Evolutionary conservation across 2,329 filamentous ascomycete genomes (phyloP), one percentile per base, ranked within the genome.

Genomic region (Colletotrichum sp.): DNA sequence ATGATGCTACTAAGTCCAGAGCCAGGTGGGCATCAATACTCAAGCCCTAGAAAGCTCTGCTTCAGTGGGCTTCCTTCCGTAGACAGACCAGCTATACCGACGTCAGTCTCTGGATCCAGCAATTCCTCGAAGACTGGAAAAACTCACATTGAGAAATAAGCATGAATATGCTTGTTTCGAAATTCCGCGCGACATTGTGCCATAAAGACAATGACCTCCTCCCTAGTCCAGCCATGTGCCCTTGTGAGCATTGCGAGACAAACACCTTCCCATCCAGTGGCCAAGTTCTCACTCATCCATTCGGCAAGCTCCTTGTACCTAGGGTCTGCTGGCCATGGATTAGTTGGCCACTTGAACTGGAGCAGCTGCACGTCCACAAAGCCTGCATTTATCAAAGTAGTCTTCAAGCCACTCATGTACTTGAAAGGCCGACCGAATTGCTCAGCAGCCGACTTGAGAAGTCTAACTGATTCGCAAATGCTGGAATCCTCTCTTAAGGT

Each of bases 311-410:
- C 86, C 79, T 91, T 91, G 71, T 88, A 84, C 28, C 86, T 85
- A 9, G 84, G 83, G 56, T 90, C 87, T 62, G 86, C 87, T 0
- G 89, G 87, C 89, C 90, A 91, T 13, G 84, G 80, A 77, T 88
- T 89, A 36, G 84, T 85, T 1, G 90, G 89, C 82, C 89, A 87
- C 80, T 87, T 88, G 78, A 84, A 88, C n/a, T 87, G 78, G 3
- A 85, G 81, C 79, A 90, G 86, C 0, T 82, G 81, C 1, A 92
- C 87, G 70, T 91, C 85, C 68, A 86, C 82, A 77, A 92, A 92
- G 2, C 91, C 91, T 0, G 87, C 89, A 16, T 88, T 87, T 9
- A 82, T 80, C 79, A 91, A 84, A 66, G 86, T 84, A 48, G 83
- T 80, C 66, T 81, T 81, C 34, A 65, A 34, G 13, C 13, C 32